Evolutionary conservation across 208 protist species (phyloP).

Genomic region (Naegleria gruberi): DNA sequence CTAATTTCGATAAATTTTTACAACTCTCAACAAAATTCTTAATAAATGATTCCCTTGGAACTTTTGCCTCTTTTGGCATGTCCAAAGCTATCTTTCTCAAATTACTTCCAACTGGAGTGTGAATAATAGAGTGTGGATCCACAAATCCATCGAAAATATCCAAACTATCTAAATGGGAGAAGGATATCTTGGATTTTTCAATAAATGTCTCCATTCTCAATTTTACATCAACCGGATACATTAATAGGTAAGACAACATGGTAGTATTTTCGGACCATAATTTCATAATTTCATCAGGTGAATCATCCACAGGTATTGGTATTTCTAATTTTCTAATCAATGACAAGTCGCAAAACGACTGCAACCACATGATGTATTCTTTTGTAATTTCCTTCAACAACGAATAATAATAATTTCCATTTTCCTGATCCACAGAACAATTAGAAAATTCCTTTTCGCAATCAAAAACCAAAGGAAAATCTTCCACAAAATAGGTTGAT

Average conservation of each 20-base stretch:
- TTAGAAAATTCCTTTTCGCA: not conserved
- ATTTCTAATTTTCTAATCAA: not conserved
- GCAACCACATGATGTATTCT: not conserved
- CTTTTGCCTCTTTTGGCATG: not conserved
- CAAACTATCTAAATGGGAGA: not conserved
- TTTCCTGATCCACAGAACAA: not conserved
- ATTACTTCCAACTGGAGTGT: not conserved
- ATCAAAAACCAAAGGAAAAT: not conserved
- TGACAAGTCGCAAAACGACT: not conserved
- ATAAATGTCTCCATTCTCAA: not conserved
- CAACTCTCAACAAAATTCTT: not conserved
- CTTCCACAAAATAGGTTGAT: not conserved
- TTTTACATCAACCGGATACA: not conserved
- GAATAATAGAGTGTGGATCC: not conserved
- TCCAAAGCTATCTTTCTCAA: not conserved
- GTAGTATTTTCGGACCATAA: not conserved
- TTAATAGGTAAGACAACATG: not conserved
- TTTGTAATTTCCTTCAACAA: not conserved
- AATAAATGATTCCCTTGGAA: too few relatives aligned
- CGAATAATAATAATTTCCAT: not conserved
- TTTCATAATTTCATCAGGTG: not conserved
- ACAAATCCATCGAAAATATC: not conserved
- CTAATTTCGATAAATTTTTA: not conserved
- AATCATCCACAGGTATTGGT: not conserved
- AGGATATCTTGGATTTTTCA: not conserved